A percentile compares a stretch with the other conserved stretches of the same genome.
phyloP scores from a whole-genome alignment of 1,284 basidiomycete species.

The Tylopilus orsonianus region DNA sequence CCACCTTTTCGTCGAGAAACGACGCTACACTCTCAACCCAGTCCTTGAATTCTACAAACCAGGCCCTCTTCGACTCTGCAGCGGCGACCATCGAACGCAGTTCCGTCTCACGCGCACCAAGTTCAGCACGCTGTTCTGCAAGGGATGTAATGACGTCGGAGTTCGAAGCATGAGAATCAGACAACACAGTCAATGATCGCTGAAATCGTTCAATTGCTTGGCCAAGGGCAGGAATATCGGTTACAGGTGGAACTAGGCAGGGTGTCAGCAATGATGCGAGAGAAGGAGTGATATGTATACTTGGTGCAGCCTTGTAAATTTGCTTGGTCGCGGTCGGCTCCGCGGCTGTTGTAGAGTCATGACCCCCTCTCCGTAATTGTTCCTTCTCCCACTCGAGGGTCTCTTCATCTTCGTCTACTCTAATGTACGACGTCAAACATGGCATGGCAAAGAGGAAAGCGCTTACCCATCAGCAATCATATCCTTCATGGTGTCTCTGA shows the following conservation, averaged over 20 bases:
- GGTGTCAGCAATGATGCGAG: slow-evolving; percentile 15
- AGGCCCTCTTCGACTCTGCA: slow-evolving; percentile 82
- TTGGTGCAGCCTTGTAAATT: slow-evolving; percentile 73
- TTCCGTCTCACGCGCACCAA: slow-evolving; percentile 77
- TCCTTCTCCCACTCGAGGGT: slow-evolving; percentile 88
- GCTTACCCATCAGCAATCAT: slow-evolving; percentile 85
- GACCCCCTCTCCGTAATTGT: slow-evolving; percentile 77
- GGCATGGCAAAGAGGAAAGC: slow-evolving; percentile 1
- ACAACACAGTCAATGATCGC: slow-evolving; percentile 65
- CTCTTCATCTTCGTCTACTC: slow-evolving; percentile 87
- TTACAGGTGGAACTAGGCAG: slow-evolving; percentile 57
- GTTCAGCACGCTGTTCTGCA: slow-evolving; percentile 64
- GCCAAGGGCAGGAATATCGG: slow-evolving; percentile 57
- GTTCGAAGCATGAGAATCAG: slow-evolving; percentile 69
- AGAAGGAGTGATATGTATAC: slow-evolving; percentile 44
- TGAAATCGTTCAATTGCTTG: slow-evolving; percentile 58
- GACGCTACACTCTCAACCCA: slow-evolving; percentile 87
- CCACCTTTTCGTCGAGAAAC: slow-evolving; percentile 91
- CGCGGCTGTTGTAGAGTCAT: slow-evolving; percentile 36
- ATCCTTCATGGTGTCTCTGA: slow-evolving; percentile 78
- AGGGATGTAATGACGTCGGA: slow-evolving; percentile 61
- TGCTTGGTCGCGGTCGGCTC: slow-evolving; percentile 42
- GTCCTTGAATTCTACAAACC: slow-evolving; percentile 83
- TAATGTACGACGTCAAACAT: slow-evolving; percentile 33
- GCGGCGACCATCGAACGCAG: slow-evolving; percentile 77